Percentiles rank a stretch among this genome's conserved stretches.
Evolutionary conservation across 345 rosid genomes (phyloP).

Genomic region (Populus euphratica): DNA sequence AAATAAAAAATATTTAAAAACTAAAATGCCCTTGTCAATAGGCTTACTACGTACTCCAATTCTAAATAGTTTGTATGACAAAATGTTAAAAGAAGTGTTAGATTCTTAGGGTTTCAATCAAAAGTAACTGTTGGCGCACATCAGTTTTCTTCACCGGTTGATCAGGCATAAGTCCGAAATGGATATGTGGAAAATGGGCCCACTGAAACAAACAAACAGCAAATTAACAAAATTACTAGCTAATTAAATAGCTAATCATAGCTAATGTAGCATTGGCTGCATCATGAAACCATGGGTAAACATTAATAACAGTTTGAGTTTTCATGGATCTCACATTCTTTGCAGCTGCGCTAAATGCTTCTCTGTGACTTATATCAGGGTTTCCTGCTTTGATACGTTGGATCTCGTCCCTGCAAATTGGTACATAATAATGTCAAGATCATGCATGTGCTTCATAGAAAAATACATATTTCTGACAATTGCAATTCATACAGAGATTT

Average conservation of each 20-base stretch:
- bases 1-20: background rate
- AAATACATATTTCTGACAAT: background rate
- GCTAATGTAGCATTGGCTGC: background rate
- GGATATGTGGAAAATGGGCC: slow-evolving; percentile 99
- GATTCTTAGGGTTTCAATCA: slow-evolving; percentile 15
- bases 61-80: background rate
- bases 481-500: background rate
- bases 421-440: slow-evolving; percentile 3
- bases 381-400: slow-evolving; percentile 98
- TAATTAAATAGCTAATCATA: background rate
- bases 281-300: background rate
- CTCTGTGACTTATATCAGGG: slow-evolving; percentile 99
- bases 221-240: background rate
- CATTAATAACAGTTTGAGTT: background rate
- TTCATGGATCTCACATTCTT: slow-evolving; percentile 71
- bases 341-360: slow-evolving; percentile 99
- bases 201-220: slow-evolving; percentile 44
- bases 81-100: background rate
- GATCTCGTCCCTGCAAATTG: slow-evolving; percentile 83
- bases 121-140: slow-evolving; percentile 67
- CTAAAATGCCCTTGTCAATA: background rate
- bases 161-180: slow-evolving; percentile 95
- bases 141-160: slow-evolving; percentile 87
- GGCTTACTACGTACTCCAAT: background rate
- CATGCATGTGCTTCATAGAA: background rate